Conservation (phyloP, 345 rosid genomes). For the Aquilaria sinensis region DNA sequence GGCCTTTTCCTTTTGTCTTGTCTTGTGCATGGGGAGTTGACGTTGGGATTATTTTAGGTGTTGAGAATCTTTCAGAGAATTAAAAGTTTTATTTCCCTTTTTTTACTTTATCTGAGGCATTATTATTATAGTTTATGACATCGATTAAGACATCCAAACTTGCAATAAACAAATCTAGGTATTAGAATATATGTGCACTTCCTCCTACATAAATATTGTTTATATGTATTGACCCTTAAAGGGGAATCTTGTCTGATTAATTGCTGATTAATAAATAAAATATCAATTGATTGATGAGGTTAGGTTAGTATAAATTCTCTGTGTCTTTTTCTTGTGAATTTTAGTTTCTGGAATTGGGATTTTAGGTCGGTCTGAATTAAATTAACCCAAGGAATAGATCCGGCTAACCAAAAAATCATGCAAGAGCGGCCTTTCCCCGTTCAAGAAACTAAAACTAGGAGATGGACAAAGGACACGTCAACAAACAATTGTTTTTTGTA, state of each 20-base stretch:
- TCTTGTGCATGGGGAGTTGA: slow-evolving; percentile 36
- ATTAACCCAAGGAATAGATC: no score
- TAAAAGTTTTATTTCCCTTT: neutral
- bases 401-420: no score
- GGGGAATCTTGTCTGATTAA: slow-evolving; percentile 23
- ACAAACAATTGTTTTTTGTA: no score
- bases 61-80: slow-evolving; percentile 34
- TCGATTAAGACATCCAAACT: slow-evolving; percentile 23
- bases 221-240: neutral
- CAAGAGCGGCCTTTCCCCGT: no score
- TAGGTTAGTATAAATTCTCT: no score
- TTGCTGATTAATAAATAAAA: neutral
- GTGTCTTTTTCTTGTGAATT: no score
- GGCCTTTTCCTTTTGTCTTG: slow-evolving; percentile 17
- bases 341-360: no score
- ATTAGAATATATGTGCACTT: neutral
- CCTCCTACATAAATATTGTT: neutral
- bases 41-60: slow-evolving; percentile 13
- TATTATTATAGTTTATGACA: neutral
- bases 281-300: no score
- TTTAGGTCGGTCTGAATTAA: no score
- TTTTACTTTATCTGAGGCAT: neutral
- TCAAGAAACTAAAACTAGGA: no score
- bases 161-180: slow-evolving; percentile 6
- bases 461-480: no score